Evolutionary conservation across 1,139 yeast species (phyloP).

Genomic region (Taiozyma sp.): DNA sequence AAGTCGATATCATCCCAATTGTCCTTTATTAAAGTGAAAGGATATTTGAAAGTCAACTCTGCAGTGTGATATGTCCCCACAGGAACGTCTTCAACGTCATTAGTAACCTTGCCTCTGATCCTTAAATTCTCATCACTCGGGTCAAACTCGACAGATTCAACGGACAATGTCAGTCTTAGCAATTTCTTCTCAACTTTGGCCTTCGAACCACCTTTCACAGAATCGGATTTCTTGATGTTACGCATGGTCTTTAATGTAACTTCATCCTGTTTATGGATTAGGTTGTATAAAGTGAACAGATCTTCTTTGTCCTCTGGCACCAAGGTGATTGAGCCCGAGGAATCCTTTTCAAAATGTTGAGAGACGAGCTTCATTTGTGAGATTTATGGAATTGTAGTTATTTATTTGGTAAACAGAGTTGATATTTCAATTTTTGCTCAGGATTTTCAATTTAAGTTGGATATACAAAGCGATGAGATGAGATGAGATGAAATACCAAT

Average conservation of each 20-base stretch:
- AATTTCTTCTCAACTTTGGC: conserved; percentile 50
- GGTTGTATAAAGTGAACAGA: conserved; percentile 81
- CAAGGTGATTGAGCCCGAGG: conserved; percentile 48
- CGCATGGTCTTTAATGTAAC: conserved; percentile 64
- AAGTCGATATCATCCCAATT: conserved; percentile 79
- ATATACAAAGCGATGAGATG: no score
- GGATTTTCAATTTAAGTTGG: no score
- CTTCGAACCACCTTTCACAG: conserved; percentile 24
- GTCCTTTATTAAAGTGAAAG: conserved; percentile 62
- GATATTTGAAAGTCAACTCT: conserved; percentile 65
- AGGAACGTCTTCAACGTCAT: conserved; percentile 75
- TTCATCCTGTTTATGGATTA: conserved; percentile 71
- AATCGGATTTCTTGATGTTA: conserved; percentile 46
- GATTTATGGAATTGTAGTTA: no score
- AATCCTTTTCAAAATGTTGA: conserved; percentile 51
- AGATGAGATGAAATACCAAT: no score
- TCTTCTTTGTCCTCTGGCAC: conserved; percentile 90
- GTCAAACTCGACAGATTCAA: conserved; percentile 71
- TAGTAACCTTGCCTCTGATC: conserved; percentile 72
- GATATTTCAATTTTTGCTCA: no score
- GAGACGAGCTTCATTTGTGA: conserved; percentile 47
- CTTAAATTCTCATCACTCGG: conserved; percentile 75
- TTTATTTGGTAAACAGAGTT: no score
- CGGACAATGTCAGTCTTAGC: conserved; percentile 48
- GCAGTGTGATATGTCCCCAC: conserved; percentile 85